Evolutionary conservation across 2,329 filamentous ascomycete genomes (phyloP).

Genomic region (Pseudogymnoascus sp.): DNA sequence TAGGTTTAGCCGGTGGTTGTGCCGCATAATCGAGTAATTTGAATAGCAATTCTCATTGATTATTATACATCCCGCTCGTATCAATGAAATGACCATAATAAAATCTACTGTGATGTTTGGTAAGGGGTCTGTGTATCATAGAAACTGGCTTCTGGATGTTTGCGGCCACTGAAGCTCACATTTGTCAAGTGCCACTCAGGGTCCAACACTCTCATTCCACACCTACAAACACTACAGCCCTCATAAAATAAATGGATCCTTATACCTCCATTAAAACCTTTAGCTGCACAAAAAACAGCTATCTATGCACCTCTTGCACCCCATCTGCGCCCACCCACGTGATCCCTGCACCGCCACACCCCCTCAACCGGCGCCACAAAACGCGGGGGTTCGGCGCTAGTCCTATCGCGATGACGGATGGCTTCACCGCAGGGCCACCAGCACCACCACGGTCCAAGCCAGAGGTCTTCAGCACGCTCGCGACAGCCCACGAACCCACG

Average conservation of each 20-base stretch:
- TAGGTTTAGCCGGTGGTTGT: background rate
- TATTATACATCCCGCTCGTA: background rate
- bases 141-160: background rate
- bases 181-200: background rate
- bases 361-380: background rate
- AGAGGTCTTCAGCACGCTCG: constrained; percentile 3
- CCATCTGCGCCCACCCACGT: background rate
- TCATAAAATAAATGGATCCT: background rate
- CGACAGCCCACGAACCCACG: background rate
- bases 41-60: background rate
- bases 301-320: background rate
- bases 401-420: constrained; percentile 4
- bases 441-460: background rate
- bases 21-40: background rate
- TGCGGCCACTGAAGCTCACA: background rate
- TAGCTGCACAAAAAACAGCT: background rate
- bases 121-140: background rate
- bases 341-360: background rate
- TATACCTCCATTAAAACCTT: background rate
- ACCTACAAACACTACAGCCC: background rate
- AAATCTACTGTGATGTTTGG: background rate
- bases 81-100: background rate
- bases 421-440: background rate
- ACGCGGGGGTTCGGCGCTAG: constrained; percentile 4
- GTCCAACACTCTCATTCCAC: background rate